Percentiles rank a stretch among this genome's conserved stretches.
Conservation (phyloP, 441 rosid species). For the Croton setiger region DNA sequence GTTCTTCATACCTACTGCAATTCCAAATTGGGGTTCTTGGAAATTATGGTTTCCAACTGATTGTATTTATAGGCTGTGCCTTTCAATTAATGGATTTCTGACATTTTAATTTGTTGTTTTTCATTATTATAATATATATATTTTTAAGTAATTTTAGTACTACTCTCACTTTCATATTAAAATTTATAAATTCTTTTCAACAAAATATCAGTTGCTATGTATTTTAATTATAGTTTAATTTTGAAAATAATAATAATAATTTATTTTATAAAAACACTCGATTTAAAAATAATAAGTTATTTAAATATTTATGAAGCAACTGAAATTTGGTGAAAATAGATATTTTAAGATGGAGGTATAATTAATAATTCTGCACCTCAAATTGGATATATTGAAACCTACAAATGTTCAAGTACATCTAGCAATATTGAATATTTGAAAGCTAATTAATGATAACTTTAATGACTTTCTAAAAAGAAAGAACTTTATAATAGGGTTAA, state of each 20-base stretch:
- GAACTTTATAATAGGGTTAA: background rate
- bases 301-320: too few relatives aligned
- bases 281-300: too few relatives aligned
- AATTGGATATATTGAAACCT: background rate
- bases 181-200: too few relatives aligned
- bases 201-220: too few relatives aligned
- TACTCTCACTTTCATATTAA: too few relatives aligned
- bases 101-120: conserved; percentile 1
- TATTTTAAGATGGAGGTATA: too few relatives aligned
- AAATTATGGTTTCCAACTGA: conserved; percentile 12
- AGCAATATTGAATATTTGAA: background rate
- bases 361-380: background rate
- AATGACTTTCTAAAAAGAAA: background rate
- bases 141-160: too few relatives aligned
- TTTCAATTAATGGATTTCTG: conserved; percentile 17
- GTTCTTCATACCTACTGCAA: conserved; percentile 2
- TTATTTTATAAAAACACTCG: too few relatives aligned
- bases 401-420: background rate
- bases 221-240: too few relatives aligned
- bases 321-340: too few relatives aligned
- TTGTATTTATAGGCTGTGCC: conserved; percentile 6
- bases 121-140: too few relatives aligned
- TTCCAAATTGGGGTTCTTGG: conserved; percentile 10
- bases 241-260: too few relatives aligned
- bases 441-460: background rate